Evolutionary conservation across 495 filamentous ascomycete species (phyloP), one percentile per base, ranked within the genome.

Genomic region (Penicillium angulare): DNA sequence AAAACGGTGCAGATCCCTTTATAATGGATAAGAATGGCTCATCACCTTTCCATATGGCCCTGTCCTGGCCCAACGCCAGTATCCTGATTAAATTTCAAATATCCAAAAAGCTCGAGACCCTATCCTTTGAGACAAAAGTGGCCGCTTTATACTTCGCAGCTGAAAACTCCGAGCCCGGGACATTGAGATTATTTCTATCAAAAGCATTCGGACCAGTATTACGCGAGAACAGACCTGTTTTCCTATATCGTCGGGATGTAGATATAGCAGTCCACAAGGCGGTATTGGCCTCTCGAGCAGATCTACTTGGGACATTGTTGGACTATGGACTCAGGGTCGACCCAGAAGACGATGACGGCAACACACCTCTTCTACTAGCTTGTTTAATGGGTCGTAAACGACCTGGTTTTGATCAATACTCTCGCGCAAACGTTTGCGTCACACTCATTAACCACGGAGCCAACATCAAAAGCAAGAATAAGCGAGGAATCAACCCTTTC

Each of bases 1-100:
- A 54, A 12, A 12, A 50, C 21, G 61, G 61, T 9, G 68, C 68
- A 23, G 56, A 69, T 32, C 40, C 65, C n/a, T 58, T 65, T 27
- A 43, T 54, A 2, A 32, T 43, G 24, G 50, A 57, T 6, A 23
- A 43, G 5, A 15, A 9, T 5, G 45, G 44, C 27, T 43, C n/a
- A 1, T 52, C 54, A 1, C 35, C 54, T 21, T 53, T 57, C 43
- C 51, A 41, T 10, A 43, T 54, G 46, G 38, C 52, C 23, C 52
- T 54, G 7, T 15, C 38, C 2, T 49, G 38, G 45, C 23, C 40
- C 7, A 49, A 22, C n/a, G 6, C 39, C 15, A 48, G 24, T 13
- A 36, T 44, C 13, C 41, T 56, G 24, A 46, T 8, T 33, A 47
- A 29, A 16, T 54, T 54, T 22, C 31, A 40, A 38, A 40, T 5